Evolutionary conservation across 176 grass and related monocot genomes (phyloP), one percentile per base, ranked within the genome.

Genomic region (Canna indica): DNA sequence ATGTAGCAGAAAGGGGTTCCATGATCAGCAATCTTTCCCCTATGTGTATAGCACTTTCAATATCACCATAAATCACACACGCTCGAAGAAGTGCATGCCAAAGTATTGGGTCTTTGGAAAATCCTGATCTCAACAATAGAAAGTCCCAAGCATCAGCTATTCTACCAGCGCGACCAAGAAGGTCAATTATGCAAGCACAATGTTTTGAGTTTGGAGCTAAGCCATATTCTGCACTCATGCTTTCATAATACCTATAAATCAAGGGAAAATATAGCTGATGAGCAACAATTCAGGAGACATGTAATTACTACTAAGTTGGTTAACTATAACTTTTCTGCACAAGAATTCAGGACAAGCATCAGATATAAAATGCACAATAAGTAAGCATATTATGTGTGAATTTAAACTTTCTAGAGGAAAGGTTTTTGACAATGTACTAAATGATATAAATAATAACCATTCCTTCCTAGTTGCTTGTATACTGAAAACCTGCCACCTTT

Each of bases 51-150:
- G 79, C 75, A 15, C 83, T 88, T 54, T 84, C 78, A 74, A 66
- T 88, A 79, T 86, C 85, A 57, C 80, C 76, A 83, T 88, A 77
- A 73, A 84, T 58, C 70, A 77, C 62, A 65, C 85, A 91, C 54
- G 85, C 83, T 39, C 78, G 82, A 47, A 88, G 83, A 69, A 96
- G 41, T 32, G 65, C 69, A 50, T 61, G 85, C 87, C 82, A 96
- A 54, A 88, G 64, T 46, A 77, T 31, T 29, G 75, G 75, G 52
- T 86, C 59, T 35, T 80, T 82, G 77, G 85, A 71, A 47, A 72
- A 86, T 7, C 80, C 69, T 25, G 83, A 88, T 16, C 35, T 83
- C 69, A 69, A 75, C 69, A 69, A 75, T 80, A 96, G 70, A 64
- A 96, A 84, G 73, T 76, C 45, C 52, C 88, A 83, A 62, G 83